Evolutionary conservation across 495 filamentous ascomycete species (phyloP), one percentile per base, ranked within the genome.

Genomic region (Aspergillus bertholletiae): DNA sequence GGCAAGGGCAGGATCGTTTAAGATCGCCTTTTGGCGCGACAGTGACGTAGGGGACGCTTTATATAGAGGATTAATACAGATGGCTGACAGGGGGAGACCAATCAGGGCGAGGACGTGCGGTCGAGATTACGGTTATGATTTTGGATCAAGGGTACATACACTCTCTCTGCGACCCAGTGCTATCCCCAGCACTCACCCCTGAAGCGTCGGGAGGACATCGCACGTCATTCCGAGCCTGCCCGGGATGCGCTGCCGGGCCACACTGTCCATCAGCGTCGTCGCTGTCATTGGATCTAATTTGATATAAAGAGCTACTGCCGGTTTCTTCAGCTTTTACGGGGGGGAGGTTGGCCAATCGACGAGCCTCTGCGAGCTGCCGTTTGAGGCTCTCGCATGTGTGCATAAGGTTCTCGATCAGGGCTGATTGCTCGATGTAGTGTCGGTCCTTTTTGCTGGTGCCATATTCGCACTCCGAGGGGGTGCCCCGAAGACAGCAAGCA

Each of bases 391-490:
- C 54, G 46, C 57, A 64, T 8, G 55, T 51, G 49, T 49, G 61
- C 40, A 56, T 44, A 18, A 67, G 55, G 17, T 57, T 56, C 26
- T 67, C 65, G 35, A 67, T 67, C 2, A 60, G 59, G 8, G 60
- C 53, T 4, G 65, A 60, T 49, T 67, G 65, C 28, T 59, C 54
- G 20, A 67, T 65, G 21, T 58, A 67, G 43, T 60, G 59, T 15
- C 65, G 65, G 40, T 65, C 65, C 17, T 58, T 55, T 39, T 67
- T 65, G 51, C 56, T 65, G 40, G 54, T 62, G 24, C 62, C 65
- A 50, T 65, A 67, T 55, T 67, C 65, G 41, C 65, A 67, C 40
- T 67, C 62, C 15, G 62, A 60, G 15, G 65, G 65, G 0, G 59
- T 64, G 7, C 65, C 65, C 32, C 65, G 65, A 2, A 65, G 46